A percentile compares a stretch with the other conserved stretches of the same genome.
These are phyloP conservation scores for Aspergillus ibericus DNA, from an alignment of 2,329 filamentous ascomycete species.

Conservation along the genomic window DNA sequence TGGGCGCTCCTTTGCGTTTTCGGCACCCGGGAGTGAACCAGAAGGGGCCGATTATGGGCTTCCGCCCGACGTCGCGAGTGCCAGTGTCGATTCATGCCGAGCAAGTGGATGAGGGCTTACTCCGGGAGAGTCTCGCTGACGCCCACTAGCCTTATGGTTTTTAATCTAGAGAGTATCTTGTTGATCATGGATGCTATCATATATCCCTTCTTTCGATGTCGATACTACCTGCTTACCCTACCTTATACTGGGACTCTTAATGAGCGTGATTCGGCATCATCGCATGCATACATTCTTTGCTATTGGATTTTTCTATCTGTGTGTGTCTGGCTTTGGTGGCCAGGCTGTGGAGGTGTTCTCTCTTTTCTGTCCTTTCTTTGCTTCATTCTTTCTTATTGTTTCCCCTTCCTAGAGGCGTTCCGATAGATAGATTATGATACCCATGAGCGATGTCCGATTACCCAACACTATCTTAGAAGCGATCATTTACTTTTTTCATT, in stretches of 20 bases:
- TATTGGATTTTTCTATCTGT: not conserved
- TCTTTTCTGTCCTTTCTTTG: no score
- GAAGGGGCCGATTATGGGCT: constrained; percentile 70
- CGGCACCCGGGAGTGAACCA: constrained; percentile 76
- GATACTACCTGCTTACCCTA: not conserved
- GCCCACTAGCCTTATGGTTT: not conserved
- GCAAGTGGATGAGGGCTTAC: constrained; percentile 58
- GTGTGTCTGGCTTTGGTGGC: no score
- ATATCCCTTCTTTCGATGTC: not conserved
- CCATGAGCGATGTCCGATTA: constrained; percentile 9
- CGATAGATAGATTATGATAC: constrained; percentile 15
- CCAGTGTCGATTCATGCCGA: constrained; percentile 60
- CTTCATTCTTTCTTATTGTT: no score
- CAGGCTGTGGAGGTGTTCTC: no score
- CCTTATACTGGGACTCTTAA: not conserved
- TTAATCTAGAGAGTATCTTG: not conserved
- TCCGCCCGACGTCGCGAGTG: constrained; percentile 58
- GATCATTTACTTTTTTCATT: not conserved
- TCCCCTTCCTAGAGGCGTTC: not conserved
- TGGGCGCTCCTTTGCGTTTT: constrained; percentile 21
- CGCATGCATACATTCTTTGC: not conserved
- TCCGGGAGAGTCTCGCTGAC: constrained; percentile 60
- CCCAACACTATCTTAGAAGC: not conserved
- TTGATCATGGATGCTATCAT: not conserved
- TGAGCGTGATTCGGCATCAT: not conserved